Conservation (phyloP, 1,139 yeast genomes). For the Suhomyces coccinellae region DNA sequence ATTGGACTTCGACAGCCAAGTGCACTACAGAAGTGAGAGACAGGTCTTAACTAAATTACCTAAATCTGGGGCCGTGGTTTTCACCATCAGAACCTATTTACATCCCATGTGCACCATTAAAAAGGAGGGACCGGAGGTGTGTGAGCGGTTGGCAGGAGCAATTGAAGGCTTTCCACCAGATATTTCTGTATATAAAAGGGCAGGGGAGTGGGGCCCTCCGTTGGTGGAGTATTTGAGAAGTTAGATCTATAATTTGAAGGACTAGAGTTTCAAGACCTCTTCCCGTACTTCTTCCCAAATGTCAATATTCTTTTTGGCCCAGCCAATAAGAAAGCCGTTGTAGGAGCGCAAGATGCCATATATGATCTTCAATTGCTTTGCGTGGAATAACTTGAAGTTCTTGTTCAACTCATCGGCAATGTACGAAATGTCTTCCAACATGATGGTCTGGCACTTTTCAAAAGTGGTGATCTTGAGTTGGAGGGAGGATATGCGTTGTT, state of each 20-base stretch:
- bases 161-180: conserved; percentile 42
- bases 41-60: conserved; percentile 63
- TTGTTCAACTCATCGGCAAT: conserved; percentile 53
- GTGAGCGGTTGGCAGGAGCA: conserved; percentile 42
- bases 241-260: neutral
- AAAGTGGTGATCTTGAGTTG: conserved; percentile 53
- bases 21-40: conserved; percentile 61
- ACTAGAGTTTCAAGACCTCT: conserved; percentile 30
- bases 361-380: conserved; percentile 47
- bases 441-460: conserved; percentile 58
- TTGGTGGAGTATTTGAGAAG: conserved; percentile 29
- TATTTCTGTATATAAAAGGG: conserved; percentile 38
- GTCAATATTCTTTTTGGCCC: conserved; percentile 72
- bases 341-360: conserved; percentile 50
- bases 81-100: conserved; percentile 65
- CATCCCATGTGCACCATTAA: conserved; percentile 59
- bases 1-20: conserved; percentile 54
- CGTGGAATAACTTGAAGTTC: conserved; percentile 53
- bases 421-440: conserved; percentile 54
- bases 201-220: conserved; percentile 44
- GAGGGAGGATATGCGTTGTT: conserved; percentile 54
- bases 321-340: conserved; percentile 57
- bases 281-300: conserved; percentile 70
- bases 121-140: conserved; percentile 50
- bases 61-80: conserved; percentile 50